Percentiles rank a stretch among this genome's conserved stretches.
Evolutionary conservation across 805 yeast species (phyloP).

Genomic region (Brettanomyces bruxellensis): DNA sequence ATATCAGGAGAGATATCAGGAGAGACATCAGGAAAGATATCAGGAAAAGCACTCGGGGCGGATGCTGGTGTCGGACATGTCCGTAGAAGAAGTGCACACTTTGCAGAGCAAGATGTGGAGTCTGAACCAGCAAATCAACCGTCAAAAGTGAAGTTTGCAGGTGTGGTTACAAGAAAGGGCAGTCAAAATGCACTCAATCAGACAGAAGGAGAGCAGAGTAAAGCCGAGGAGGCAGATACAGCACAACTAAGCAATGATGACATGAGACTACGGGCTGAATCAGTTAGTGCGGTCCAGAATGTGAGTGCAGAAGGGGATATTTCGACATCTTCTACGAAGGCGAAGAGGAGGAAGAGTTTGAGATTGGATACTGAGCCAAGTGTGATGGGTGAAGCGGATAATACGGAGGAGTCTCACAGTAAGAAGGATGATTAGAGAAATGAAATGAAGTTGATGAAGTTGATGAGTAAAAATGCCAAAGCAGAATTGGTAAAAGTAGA

Average conservation of each 20-base stretch:
- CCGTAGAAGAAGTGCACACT: too few relatives aligned
- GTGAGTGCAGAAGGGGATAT: conserved; percentile 18
- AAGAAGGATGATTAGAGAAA: background rate
- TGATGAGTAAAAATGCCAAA: too few relatives aligned
- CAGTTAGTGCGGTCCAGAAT: conserved; percentile 13
- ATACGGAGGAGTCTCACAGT: background rate
- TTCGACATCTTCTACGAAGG: conserved; percentile 8
- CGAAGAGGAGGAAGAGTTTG: conserved; percentile 17
- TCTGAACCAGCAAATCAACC: too few relatives aligned
- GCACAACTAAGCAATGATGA: background rate
- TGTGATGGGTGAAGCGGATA: conserved; percentile 3
- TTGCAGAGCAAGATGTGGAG: too few relatives aligned
- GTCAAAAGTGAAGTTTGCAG: background rate
- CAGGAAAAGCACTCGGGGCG: too few relatives aligned
- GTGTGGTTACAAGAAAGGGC: background rate
- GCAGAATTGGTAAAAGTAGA: too few relatives aligned
- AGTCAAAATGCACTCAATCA: background rate
- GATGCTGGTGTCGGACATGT: too few relatives aligned
- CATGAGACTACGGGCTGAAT: conserved; percentile 3
- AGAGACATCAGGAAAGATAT: too few relatives aligned
- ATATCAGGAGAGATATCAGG: too few relatives aligned
- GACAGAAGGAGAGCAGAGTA: background rate
- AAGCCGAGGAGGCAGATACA: too few relatives aligned
- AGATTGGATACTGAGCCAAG: conserved; percentile 18
- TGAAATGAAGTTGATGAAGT: background rate